Percentiles rank a stretch among this genome's conserved stretches.
Evolutionary conservation across 306 rosid species (phyloP).

Genomic region (Sicyos baderoa): DNA sequence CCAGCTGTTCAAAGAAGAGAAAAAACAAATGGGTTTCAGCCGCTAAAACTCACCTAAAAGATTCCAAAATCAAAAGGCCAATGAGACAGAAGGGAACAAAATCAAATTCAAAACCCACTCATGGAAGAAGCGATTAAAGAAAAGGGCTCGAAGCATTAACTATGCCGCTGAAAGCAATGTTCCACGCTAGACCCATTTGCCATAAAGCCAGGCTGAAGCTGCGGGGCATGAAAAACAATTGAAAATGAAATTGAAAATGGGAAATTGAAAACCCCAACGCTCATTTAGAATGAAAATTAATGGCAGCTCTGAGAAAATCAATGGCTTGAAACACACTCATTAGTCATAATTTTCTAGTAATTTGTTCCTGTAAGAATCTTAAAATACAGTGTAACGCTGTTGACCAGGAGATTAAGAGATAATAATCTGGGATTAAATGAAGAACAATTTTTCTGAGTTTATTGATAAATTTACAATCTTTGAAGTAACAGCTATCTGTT

Average conservation of each 20-base stretch:
- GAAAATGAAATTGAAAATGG: neutral
- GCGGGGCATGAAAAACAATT: neutral
- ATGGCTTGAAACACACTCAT: slow-evolving; percentile 67
- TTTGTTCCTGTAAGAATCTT: slow-evolving; percentile 25
- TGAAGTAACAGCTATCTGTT: slow-evolving; percentile 20
- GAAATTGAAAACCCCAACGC: slow-evolving; percentile 23
- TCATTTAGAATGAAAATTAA: neutral
- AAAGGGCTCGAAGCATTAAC: slow-evolving; percentile 17
- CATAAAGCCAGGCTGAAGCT: slow-evolving; percentile 25
- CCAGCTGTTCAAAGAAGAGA: slow-evolving; percentile 21
- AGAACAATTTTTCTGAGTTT: slow-evolving; percentile 15
- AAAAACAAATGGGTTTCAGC: slow-evolving; percentile 2
- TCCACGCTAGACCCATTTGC: slow-evolving; percentile 28
- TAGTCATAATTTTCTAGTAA: slow-evolving; percentile 35
- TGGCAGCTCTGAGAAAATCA: slow-evolving; percentile 24
- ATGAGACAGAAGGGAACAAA: slow-evolving; percentile 35
- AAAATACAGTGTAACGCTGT: slow-evolving; percentile 14
- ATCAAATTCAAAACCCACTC: slow-evolving; percentile 45
- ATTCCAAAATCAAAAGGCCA: slow-evolving; percentile 29
- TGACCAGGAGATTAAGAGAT: slow-evolving; percentile 18
- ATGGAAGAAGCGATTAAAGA: slow-evolving; percentile 28
- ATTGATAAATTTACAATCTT: slow-evolving; percentile 24
- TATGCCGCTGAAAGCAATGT: slow-evolving; percentile 24
- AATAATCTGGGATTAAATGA: slow-evolving; percentile 15
- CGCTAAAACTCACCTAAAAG: slow-evolving; percentile 25